phyloP scores from a whole-genome alignment of 2,329 filamentous ascomycete genomes.

The Botryosphaeria dothidea region DNA sequence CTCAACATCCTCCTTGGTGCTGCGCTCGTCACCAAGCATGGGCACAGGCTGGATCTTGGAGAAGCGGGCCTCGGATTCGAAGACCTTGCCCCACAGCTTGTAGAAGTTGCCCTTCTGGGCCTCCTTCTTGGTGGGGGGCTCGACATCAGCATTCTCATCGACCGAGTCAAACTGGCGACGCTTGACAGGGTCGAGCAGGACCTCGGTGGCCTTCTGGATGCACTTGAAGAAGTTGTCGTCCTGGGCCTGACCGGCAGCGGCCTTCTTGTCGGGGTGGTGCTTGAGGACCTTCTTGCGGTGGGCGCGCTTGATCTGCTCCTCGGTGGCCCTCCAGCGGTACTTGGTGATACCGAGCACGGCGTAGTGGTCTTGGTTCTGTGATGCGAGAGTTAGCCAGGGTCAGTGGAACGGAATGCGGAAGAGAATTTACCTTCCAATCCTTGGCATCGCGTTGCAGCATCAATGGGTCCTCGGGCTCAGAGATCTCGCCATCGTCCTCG shows the following conservation, averaged over 20 bases:
- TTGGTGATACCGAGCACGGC: conserved; percentile 90
- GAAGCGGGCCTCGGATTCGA: conserved; percentile 91
- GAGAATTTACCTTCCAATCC: conserved; percentile 86
- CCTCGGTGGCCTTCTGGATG: conserved; percentile 96
- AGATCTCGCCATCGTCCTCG: conserved; percentile 85
- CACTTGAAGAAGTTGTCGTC: conserved; percentile 99
- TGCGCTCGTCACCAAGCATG: conserved; percentile 78
- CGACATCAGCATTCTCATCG: conserved; percentile 88
- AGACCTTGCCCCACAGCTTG: conserved; percentile 89
- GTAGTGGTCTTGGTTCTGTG: conserved; percentile 91
- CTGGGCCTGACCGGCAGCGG: conserved; percentile 80
- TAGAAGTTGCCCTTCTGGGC: conserved; percentile 85
- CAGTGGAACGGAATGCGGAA: neutral
- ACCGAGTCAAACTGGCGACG: conserved; percentile 96
- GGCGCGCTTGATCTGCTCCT: conserved; percentile 98
- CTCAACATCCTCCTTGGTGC: conserved; percentile 86
- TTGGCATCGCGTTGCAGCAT: conserved; percentile 93
- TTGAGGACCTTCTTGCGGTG: conserved; percentile 99
- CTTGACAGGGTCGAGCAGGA: conserved; percentile 88
- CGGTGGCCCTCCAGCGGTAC: conserved; percentile 88
- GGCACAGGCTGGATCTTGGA: conserved; percentile 89
- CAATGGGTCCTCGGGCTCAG: conserved; percentile 89
- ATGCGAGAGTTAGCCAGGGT: neutral
- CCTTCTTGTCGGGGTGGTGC: conserved; percentile 99
- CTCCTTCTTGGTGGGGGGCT: conserved; percentile 91